Evolutionary conservation across 1,139 yeast genomes (phyloP).

Genomic region (Scheffersomyces illinoinensis): DNA sequence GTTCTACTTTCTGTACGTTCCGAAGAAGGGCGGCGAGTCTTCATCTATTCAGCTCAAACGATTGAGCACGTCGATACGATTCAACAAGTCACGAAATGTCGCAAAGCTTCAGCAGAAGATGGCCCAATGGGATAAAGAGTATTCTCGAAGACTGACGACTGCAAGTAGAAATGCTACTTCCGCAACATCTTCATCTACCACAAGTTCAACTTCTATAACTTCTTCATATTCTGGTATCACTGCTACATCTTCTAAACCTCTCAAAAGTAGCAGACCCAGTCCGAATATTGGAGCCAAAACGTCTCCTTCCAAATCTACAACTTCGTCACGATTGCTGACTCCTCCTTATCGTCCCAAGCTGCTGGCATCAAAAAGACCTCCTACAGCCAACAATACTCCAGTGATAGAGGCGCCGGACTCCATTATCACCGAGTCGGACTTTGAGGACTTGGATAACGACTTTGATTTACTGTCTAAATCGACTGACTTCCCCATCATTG

Average conservation of each 20-base stretch:
- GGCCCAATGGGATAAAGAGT: slow-evolving; percentile 13
- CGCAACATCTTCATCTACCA: neutral
- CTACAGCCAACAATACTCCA: slow-evolving; percentile 16
- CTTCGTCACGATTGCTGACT: neutral
- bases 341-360: slow-evolving; percentile 1
- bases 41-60: slow-evolving; percentile 21
- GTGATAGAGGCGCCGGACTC: slow-evolving; percentile 20
- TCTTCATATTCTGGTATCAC: neutral
- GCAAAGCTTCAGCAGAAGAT: slow-evolving; percentile 16
- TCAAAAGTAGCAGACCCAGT: neutral
- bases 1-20: slow-evolving; percentile 30
- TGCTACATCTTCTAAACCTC: neutral
- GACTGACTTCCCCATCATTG: slow-evolving; percentile 12
- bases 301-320: neutral
- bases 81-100: slow-evolving; percentile 39
- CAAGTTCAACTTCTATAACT: neutral
- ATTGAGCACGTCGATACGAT: slow-evolving; percentile 34
- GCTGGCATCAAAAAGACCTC: slow-evolving; percentile 17
- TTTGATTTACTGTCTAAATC: slow-evolving; percentile 2
- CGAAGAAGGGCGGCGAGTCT: slow-evolving; percentile 14
- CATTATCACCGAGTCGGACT: slow-evolving; percentile 37
- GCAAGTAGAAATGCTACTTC: neutral
- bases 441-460: slow-evolving; percentile 33
- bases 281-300: neutral
- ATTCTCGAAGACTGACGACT: neutral